A percentile compares a stretch with the other conserved stretches of the same genome.
These are phyloP conservation scores for Ceraceosorus guamensis DNA, from an alignment of 1,284 basidiomycete species.

Conservation along the genomic window DNA sequence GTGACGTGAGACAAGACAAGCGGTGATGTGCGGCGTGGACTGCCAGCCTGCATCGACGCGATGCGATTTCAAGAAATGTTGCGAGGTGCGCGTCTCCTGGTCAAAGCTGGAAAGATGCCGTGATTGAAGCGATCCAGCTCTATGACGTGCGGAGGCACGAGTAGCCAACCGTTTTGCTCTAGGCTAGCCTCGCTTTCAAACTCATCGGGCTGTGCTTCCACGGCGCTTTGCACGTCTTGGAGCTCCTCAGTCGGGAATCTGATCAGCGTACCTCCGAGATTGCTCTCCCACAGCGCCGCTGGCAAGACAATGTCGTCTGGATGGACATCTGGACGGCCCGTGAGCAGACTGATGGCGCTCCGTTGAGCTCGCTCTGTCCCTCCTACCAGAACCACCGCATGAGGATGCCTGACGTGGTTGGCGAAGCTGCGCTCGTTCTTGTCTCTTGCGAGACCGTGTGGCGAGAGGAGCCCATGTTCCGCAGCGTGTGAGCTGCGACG, in stretches of 20 bases:
- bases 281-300: slow-evolving; percentile 7
- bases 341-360: background rate
- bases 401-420: background rate
- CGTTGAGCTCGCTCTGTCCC: slow-evolving; percentile 1
- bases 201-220: background rate
- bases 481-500: background rate
- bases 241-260: slow-evolving; percentile 3
- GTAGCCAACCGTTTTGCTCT: slow-evolving; percentile 11
- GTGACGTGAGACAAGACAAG: no score
- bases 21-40: no score
- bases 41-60: no score
- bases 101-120: slow-evolving; percentile 13
- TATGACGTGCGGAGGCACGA: slow-evolving; percentile 5
- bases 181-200: background rate
- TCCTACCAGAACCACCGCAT: slow-evolving; percentile 11
- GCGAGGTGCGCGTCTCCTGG: background rate
- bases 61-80: background rate
- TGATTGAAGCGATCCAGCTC: slow-evolving; percentile 12
- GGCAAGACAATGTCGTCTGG: slow-evolving; percentile 2
- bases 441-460: no score
- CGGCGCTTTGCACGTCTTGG: background rate
- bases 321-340: background rate
- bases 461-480: no score
- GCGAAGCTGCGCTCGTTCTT: background rate
- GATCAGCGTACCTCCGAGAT: slow-evolving; percentile 11